These are phyloP conservation scores for Selenicereus undatus DNA, from an alignment of 148 eudicot genomes.

Conservation along the genomic window DNA sequence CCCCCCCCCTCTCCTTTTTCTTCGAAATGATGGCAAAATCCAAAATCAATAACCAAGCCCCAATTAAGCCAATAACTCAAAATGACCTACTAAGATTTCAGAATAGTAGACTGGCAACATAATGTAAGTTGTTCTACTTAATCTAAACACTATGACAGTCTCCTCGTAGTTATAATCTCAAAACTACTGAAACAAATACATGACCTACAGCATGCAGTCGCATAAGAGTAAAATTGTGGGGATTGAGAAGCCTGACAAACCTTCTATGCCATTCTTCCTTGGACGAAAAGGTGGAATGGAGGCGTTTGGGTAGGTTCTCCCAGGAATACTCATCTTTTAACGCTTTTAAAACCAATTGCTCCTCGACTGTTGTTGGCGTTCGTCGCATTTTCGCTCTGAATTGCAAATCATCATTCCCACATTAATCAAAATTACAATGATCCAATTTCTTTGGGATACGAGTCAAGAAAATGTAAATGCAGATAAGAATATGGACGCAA, in stretches of 20 bases:
- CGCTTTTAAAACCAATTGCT: conserved; percentile 75
- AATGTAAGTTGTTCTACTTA: background rate
- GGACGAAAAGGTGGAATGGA: conserved; percentile 62
- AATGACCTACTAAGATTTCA: too few species aligned
- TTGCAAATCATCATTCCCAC: background rate
- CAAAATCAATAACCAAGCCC: too few species aligned
- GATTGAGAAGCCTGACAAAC: conserved; percentile 24
- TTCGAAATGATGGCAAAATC: too few species aligned
- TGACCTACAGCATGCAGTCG: background rate
- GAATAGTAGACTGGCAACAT: background rate
- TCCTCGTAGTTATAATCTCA: background rate
- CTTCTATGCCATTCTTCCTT: conserved; percentile 97
- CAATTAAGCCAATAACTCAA: too few species aligned
- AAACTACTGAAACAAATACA: background rate
- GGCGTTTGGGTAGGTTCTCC: conserved; percentile 86
- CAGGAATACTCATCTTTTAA: conserved; percentile 76
- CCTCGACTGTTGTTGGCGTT: conserved; percentile 68
- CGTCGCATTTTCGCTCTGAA: conserved; percentile 48
- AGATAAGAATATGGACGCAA: too few species aligned
- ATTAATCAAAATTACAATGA: background rate
- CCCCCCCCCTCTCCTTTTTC: background rate
- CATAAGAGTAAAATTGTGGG: background rate
- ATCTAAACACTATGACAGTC: background rate
- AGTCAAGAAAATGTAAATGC: too few species aligned
- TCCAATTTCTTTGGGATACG: too few species aligned